Conservation (phyloP, 176 grass and related monocot species). For the Carex cristatella region DNA sequence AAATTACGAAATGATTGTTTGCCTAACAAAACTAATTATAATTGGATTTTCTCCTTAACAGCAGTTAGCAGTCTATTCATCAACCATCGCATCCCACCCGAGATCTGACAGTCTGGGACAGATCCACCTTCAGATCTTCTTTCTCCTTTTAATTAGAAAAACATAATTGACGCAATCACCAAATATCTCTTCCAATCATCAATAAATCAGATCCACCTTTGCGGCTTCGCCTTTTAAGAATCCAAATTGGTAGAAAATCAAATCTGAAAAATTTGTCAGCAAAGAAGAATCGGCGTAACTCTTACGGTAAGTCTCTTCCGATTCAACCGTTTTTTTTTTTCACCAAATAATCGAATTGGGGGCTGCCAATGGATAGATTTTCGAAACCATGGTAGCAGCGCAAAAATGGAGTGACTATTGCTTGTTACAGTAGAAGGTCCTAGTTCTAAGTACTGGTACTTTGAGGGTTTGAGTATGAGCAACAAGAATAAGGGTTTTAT, state of each 20-base stretch:
- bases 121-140: neutral
- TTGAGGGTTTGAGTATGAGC: neutral
- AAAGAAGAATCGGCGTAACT: neutral
- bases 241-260: neutral
- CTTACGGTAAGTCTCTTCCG: neutral
- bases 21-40: neutral
- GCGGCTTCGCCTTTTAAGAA: neutral
- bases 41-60: neutral
- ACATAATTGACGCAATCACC: neutral
- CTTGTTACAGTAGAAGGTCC: neutral
- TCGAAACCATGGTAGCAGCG: too few relatives aligned
- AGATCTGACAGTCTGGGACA: neutral
- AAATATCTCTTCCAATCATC: neutral
- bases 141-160: neutral
- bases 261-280: neutral
- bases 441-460: neutral
- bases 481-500: neutral
- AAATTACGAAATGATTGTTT: neutral
- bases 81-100: neutral
- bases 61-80: neutral
- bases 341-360: too few relatives aligned
- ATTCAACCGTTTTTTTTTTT: neutral
- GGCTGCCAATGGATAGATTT: too few relatives aligned
- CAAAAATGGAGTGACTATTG: neutral
- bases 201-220: neutral